These are phyloP conservation scores for Ustulina deusta DNA, from an alignment of 2,329 filamentous ascomycete species.

Conservation along the genomic window DNA sequence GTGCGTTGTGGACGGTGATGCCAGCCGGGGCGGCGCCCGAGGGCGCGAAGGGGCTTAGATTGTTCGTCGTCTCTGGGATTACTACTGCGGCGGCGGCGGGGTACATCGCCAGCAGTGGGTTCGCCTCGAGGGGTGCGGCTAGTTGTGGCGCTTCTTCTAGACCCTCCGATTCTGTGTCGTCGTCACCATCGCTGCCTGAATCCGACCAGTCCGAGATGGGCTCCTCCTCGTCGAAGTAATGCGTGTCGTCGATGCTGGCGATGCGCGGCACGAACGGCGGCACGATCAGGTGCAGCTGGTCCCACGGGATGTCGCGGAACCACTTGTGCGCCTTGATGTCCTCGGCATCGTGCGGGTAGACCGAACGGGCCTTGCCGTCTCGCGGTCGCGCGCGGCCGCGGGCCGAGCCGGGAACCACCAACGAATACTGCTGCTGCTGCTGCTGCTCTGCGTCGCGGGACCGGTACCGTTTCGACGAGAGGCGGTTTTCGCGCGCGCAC, in stretches of 20 bases:
- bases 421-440: conserved; percentile 26
- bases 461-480: conserved; percentile 81
- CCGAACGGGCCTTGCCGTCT: conserved; percentile 65
- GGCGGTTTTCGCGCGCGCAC: conserved; percentile 77
- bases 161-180: conserved; percentile 50
- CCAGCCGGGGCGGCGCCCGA: background rate
- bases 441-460: conserved; percentile 66
- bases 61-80: conserved; percentile 1
- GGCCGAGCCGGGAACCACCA: conserved; percentile 48
- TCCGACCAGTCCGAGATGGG: conserved; percentile 73
- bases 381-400: conserved; percentile 41
- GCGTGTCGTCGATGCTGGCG: conserved; percentile 76
- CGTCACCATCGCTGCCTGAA: conserved; percentile 49
- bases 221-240: conserved; percentile 90
- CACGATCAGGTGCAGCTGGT: conserved; percentile 73
- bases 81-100: background rate
- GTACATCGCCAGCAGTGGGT: conserved; percentile 33
- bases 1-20: conserved; percentile 19
- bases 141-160: background rate
- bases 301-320: conserved; percentile 85
- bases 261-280: conserved; percentile 87
- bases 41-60: conserved; percentile 19
- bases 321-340: conserved; percentile 92
- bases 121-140: conserved; percentile 24
- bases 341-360: conserved; percentile 85